Base-by-base conservation (phyloP, 208 protist species). In the Perkinsela sp. region DNA sequence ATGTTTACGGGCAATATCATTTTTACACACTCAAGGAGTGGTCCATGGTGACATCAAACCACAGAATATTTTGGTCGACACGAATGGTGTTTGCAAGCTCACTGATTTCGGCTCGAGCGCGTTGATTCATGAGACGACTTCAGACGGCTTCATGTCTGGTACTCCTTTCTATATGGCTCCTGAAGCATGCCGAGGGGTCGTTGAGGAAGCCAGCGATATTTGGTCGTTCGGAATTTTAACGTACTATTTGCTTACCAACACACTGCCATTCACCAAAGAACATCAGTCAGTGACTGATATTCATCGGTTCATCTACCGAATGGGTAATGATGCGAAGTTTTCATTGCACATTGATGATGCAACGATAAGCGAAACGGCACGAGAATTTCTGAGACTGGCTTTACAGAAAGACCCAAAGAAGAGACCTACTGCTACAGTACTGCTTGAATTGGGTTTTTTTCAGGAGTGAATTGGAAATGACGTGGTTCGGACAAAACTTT, bases 11-110 rank as follows among this genome's bases (percentile, higher is more conserved):
- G 70, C 68, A n/a, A 29, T 73, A 2, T 15, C 13, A 29, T 73
- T 73, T 69, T 30, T 73, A 13, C 70, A 73, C 65, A 13, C 2
- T 16, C 1, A 73, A n/a, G n/a, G 68, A n/a, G 28, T 73, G 15
- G n/a, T 73, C 16, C 70, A 73, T 32, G 68, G 70, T 16, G 70
- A 73, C 31, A 31, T 73, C 29, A 73, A 70, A 32, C 70, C 70
- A 28, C 57, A 28, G 6, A 73, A 73, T 69, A 68, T 72, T n/a
- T 30, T 73, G 28, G 28, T 73, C 67, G 57, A 73, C 68, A 65
- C 67, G 28, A 28, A 28, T 32, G 70, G 70, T 28, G 28, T 29
- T 16, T 73, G 70, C 70, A 73, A 73, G 30, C 30, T 73, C 13
- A 22, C 13, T 30, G 70, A 73, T 32, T 73, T 73, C 70, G 70